Evolutionary conservation across 208 protist genomes (phyloP), one percentile per base, ranked within the genome.

Genomic region (Naegleria gruberi): DNA sequence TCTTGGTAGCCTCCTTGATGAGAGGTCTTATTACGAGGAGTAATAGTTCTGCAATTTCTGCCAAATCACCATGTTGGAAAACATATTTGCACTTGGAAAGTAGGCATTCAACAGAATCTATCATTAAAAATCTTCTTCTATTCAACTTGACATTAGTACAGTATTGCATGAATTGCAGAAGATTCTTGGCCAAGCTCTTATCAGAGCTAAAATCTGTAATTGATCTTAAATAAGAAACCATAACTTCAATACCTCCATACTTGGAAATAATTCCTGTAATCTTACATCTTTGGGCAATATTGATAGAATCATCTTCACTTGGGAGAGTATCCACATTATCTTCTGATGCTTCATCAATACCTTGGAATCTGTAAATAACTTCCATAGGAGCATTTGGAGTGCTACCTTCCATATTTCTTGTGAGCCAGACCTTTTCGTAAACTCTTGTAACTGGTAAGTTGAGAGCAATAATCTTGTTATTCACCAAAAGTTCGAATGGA

Each of bases 271-370:
- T 82, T 44, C 40, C 90, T 0, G 94, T 95, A 37, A 96, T 93
- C 47, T 77, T 92, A 74, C 89, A 94, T 82, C 93, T 91, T 37
- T 89, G 90, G 44, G 94, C 93, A 43, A 93, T 93, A 91, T 96
- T 93, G 30, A 65, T 65, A 83, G 93, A 90, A 83, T 94, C 85
- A 5, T 44, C 90, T 34, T 34, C 81, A 41, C 82, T 85, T 40
- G 93, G 90, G 1, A 97, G 82, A 23, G 42, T 77, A 44, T 96
- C 94, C 7, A 98, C 93, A 34, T 94, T 94, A 46, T 93, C 92
- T 90, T 97, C 96, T 7, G 96, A 98, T 44, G 96, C 96, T 91
- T 98, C 96, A 91, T 97, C 96, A 4, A 97, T 88, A 34, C 96
- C 96, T 91, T 98, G 95, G 46, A 96, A 91, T 37, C 96, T 87